Evolutionary conservation across 1,284 basidiomycete genomes (phyloP).

Genomic region (Ustilago loliicola): DNA sequence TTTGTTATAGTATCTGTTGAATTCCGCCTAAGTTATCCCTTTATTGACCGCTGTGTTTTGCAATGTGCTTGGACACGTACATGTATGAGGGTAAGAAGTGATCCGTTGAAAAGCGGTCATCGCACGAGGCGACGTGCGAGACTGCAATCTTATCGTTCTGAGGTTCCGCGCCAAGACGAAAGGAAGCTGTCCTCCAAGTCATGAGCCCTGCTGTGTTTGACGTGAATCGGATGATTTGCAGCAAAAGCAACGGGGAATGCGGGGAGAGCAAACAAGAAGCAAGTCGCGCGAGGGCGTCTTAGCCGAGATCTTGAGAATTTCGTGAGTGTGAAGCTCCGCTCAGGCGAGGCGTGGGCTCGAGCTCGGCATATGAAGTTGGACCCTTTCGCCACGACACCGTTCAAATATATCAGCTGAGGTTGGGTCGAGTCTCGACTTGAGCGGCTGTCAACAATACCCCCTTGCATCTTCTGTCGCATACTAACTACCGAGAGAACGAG

Average conservation of each 20-base stretch:
- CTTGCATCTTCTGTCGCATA: not conserved
- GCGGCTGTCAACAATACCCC: not conserved
- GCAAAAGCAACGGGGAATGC: constrained; percentile 11
- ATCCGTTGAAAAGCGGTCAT: not conserved
- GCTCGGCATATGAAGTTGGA: constrained; percentile 9
- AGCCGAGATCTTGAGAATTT: constrained; percentile 9
- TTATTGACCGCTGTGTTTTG: not conserved
- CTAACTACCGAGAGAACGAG: not conserved
- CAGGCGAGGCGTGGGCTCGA: constrained; percentile 1
- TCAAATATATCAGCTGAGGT: not conserved
- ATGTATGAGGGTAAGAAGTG: not conserved
- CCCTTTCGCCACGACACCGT: not conserved
- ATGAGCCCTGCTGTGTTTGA: not conserved
- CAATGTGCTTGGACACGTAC: not conserved
- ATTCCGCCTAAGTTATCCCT: not conserved
- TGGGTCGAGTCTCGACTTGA: not conserved
- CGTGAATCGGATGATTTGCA: constrained; percentile 6
- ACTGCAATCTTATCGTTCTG: not conserved
- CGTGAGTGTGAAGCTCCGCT: not conserved
- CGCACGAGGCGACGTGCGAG: not conserved
- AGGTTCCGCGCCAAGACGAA: not conserved
- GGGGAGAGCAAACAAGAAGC: not conserved
- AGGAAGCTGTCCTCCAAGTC: not conserved
- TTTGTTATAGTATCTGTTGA: constrained; percentile 14
- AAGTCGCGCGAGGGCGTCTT: not conserved